Evolutionary conservation across 73 alveolate genomes (phyloP).

Genomic region (Paramecium octaurelia): DNA sequence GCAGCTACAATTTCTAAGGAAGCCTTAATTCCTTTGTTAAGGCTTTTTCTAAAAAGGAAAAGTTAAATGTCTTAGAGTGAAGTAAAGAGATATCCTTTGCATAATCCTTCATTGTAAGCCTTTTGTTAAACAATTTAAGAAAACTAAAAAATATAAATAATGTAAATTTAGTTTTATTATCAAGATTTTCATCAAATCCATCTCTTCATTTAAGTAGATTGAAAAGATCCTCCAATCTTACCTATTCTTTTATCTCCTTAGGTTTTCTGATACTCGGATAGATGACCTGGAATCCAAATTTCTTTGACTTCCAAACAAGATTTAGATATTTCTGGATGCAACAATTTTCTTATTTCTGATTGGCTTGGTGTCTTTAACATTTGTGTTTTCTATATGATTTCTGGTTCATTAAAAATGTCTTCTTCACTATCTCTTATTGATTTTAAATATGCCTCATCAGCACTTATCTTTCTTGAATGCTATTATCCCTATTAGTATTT

Average conservation of each 20-base stretch:
- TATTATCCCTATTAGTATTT: neutral
- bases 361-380: neutral
- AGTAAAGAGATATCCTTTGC: neutral
- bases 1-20: neutral
- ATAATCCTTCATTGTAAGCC: neutral
- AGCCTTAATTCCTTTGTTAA: neutral
- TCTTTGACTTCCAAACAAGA: neutral
- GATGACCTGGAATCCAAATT: conserved; percentile 46
- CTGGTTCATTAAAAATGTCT: neutral
- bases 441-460: neutral
- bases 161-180: neutral
- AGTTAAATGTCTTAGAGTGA: neutral
- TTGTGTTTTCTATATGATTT: neutral
- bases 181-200: neutral
- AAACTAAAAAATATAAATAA: neutral
- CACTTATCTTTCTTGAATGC: conserved; percentile 30
- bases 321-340: conserved; percentile 42
- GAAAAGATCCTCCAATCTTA: neutral
- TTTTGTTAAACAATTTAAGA: neutral
- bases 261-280: neutral
- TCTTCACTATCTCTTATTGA: neutral
- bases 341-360: neutral
- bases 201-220: neutral
- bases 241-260: neutral
- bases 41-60: neutral